phyloP scores from a whole-genome alignment of 257 asterid species.

The Thymus mandschuricus region DNA sequence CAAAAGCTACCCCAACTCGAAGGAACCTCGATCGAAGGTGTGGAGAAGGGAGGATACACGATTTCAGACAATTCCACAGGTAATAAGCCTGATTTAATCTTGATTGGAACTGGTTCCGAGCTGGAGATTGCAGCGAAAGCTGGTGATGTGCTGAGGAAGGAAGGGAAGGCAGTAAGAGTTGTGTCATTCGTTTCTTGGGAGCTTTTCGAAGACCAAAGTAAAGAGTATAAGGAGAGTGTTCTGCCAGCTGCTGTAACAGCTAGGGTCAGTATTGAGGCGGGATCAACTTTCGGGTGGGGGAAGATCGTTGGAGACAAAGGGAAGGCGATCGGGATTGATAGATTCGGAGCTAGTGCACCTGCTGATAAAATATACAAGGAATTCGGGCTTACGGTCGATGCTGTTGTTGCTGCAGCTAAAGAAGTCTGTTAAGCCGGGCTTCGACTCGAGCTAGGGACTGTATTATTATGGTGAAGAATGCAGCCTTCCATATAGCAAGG shows the following conservation, averaged over 20 bases:
- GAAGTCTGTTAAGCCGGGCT: constrained; percentile 43
- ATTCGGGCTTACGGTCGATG: constrained; percentile 73
- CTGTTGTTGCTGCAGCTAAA: constrained; percentile 80
- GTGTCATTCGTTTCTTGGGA: constrained; percentile 86
- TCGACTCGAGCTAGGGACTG: constrained; percentile 10
- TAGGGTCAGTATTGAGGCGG: constrained; percentile 88
- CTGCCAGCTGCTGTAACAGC: constrained; percentile 66
- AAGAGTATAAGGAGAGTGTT: constrained; percentile 79
- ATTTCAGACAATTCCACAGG: constrained; percentile 67
- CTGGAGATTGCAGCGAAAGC: constrained; percentile 79
- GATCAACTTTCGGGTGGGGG: constrained; percentile 75
- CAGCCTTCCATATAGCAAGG: constrained; percentile 25
- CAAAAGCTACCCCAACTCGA: constrained; percentile 73
- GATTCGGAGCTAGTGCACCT: constrained; percentile 85
- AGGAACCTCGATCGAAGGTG: constrained; percentile 75
- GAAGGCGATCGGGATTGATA: constrained; percentile 72
- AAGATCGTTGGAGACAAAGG: constrained; percentile 69
- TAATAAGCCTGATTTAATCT: constrained; percentile 69
- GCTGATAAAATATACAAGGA: constrained; percentile 79
- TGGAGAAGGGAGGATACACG: constrained; percentile 67
- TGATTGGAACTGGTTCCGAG: constrained; percentile 85
- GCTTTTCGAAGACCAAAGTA: constrained; percentile 72
- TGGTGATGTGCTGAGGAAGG: constrained; percentile 73
- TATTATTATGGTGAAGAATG: constrained; percentile 22
- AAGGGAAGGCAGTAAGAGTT: constrained; percentile 77